phyloP scores from a whole-genome alignment of 139 green algal species.

The Deuterostichococcus epilithicus region DNA sequence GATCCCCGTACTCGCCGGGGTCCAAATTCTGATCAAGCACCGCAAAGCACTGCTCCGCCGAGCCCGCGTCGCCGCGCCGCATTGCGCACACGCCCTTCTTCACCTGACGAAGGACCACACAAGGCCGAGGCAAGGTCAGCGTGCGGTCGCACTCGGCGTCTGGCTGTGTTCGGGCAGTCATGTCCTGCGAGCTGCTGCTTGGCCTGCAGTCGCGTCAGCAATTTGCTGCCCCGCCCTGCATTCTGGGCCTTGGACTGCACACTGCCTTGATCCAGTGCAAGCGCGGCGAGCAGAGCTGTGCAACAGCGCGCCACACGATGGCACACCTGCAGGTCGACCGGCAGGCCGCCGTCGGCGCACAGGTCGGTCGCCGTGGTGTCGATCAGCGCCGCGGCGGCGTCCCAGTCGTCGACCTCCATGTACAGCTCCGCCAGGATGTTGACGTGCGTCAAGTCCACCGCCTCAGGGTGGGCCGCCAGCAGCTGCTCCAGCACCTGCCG shows the following conservation, averaged over 20 bases:
- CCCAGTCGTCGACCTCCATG: constrained; percentile 42
- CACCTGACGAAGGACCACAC: too few relatives aligned
- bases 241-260: too few relatives aligned
- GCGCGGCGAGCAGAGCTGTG: too few relatives aligned
- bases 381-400: constrained; percentile 49
- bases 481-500: constrained; percentile 45
- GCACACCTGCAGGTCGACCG: constrained; percentile 65
- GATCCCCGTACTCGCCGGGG: constrained; percentile 51
- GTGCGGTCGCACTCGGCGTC: too few relatives aligned
- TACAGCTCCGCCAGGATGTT: constrained; percentile 88
- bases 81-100: constrained; percentile 52
- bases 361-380: constrained; percentile 35
- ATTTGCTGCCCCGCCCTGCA: too few relatives aligned
- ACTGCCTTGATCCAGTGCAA: too few relatives aligned
- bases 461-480: constrained; percentile 34
- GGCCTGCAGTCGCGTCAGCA: too few relatives aligned
- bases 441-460: constrained; percentile 70
- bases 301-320: too few relatives aligned
- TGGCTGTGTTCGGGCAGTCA: too few relatives aligned
- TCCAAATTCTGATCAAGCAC: constrained; percentile 34
- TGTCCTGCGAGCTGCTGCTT: too few relatives aligned
- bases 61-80: constrained; percentile 34
- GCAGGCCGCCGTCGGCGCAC: constrained; percentile 35
- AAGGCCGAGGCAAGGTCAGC: too few relatives aligned
- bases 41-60: constrained; percentile 24